Conservation (phyloP, 306 rosid genomes). For the Cucumis melo region DNA sequence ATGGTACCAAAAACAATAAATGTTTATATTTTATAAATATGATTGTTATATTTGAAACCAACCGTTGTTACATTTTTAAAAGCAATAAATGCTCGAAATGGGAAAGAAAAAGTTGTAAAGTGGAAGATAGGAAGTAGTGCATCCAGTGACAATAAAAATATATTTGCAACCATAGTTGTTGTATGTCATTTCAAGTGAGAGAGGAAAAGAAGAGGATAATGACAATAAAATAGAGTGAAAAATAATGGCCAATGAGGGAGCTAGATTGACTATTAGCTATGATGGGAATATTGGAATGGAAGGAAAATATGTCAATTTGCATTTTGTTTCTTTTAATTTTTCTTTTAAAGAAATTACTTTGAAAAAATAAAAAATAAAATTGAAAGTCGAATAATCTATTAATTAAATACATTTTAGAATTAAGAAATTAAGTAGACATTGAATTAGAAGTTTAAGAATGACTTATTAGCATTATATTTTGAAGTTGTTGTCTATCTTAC, state of each 20-base stretch:
- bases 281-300: neutral
- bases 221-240: neutral
- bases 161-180: neutral
- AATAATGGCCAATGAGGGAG: neutral
- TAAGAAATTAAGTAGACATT: too few relatives aligned
- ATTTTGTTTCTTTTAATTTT: neutral
- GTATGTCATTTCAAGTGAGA: neutral
- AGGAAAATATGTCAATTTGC: neutral
- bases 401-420: too few relatives aligned
- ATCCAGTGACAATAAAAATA: too few relatives aligned
- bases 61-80: neutral
- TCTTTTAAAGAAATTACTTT: neutral
- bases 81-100: neutral
- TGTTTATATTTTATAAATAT: too few relatives aligned
- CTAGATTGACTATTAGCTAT: neutral
- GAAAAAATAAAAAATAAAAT: too few relatives aligned
- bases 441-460: too few relatives aligned
- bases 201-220: neutral
- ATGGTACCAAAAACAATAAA: too few relatives aligned
- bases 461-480: too few relatives aligned
- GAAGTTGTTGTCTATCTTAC: too few relatives aligned
- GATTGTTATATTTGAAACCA: too few relatives aligned
- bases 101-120: neutral
- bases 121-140: neutral
- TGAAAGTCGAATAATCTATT: too few relatives aligned